Base-by-base conservation (phyloP, 1,139 yeast species). In the Yamadazyma diddensiae region DNA sequence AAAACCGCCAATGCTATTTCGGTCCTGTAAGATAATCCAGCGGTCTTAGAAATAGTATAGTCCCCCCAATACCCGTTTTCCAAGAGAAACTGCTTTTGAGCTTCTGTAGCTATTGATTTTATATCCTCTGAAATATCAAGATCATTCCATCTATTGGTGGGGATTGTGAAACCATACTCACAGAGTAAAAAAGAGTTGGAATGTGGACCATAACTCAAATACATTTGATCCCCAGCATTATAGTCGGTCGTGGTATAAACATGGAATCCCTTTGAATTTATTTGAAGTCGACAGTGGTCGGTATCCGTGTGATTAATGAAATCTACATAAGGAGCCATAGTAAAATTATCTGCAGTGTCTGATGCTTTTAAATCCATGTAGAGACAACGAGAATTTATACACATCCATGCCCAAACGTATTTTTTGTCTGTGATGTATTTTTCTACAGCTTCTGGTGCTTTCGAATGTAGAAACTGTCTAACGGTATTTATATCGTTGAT, bases 281-380 rank as follows among this genome's bases (percentile, higher is more conserved):
- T 66, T 27, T 68, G 65, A 30, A 79, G 55, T 2, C 57, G 55
- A 39, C 86, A 79, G 31, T 71, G 74, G 26, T 76, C 77, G 1
- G 65, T 65, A 21, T 71, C 57, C 8, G 77, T 63, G 56, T 92
- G 97, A 58, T 92, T 92, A 36, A 92, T 62, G 52, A 85, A 84
- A 61, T 92, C 98, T 10, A 90, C 90, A 43, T 67, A 82, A 0
- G 98, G 98, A 0, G 94, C 97, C 77, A 92, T 64, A 1, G 97
- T 86, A 57, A 88, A 81, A 50, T 86, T 83, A 45, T 83, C 88
- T 47, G 70, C 31, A 36, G 59, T 28, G 50, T 57, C 52, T 47
- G 64, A 59, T 28, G 73, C 68, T 31, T 70, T 68, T 2, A 86
- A 58, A 5, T 73, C 70, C 81, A 83, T 82, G 53, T 86, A 90